Evolutionary conservation across 345 rosid genomes (phyloP).

Genomic region (Boechera retrofracta): DNA sequence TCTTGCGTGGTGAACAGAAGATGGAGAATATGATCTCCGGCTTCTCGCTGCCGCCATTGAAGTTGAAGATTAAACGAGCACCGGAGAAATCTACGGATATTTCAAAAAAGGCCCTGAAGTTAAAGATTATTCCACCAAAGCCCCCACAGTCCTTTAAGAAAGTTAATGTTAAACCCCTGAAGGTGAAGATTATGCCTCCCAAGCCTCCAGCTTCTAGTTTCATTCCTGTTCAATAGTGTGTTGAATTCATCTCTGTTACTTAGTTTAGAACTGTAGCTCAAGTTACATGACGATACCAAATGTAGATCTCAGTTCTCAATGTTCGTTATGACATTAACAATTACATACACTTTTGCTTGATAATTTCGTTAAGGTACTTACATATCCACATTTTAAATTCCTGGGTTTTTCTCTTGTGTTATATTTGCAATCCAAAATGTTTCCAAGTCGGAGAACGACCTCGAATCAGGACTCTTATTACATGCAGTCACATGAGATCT

Average conservation of each 20-base stretch:
- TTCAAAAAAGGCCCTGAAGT: not conserved
- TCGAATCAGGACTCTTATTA: no score
- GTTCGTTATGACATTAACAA: not conserved
- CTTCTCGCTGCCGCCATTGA: not conserved
- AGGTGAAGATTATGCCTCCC: slow-evolving; percentile 1
- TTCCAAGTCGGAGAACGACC: no score
- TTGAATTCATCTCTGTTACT: not conserved
- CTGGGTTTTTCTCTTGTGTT: no score
- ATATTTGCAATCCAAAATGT: no score
- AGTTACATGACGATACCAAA: not conserved
- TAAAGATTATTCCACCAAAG: slow-evolving; percentile 4
- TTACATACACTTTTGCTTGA: not conserved
- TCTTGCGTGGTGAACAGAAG: not conserved
- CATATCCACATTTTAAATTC: no score
- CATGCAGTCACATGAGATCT: no score
- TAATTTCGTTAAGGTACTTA: not conserved
- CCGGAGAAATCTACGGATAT: not conserved
- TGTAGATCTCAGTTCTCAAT: slow-evolving; percentile 5
- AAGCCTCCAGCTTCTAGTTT: slow-evolving; percentile 15
- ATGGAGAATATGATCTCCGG: not conserved
- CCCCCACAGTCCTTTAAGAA: not conserved
- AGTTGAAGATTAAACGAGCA: not conserved
- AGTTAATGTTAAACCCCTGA: not conserved
- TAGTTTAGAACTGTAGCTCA: not conserved
- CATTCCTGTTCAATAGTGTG: not conserved